Base-by-base conservation (phyloP, 1,284 basidiomycete genomes). In the Boletellus deceptivus region DNA sequence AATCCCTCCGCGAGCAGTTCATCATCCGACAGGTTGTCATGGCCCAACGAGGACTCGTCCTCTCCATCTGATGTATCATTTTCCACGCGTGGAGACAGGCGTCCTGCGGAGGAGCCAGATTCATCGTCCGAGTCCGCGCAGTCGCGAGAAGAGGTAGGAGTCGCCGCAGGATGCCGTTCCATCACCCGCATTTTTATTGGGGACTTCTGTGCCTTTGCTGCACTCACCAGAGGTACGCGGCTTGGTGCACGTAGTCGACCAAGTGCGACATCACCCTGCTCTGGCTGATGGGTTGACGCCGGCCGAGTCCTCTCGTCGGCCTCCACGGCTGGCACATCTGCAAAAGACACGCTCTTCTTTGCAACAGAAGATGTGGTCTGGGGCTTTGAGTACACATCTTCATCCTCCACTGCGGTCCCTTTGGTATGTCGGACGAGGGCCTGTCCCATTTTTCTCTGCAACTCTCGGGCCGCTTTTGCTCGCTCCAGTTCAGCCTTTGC, bases 371-470 rank as follows among this genome's bases (percentile, higher is more conserved):
- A 39, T 43, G 44, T 49, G 53, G 46, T 39, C 35, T 55, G 55
- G 60, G 50, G 27, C 48, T 40, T 43, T 17, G 24, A 14, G 14
- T 17, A 9, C 9, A 29, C 43, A 7, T 43, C 54, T 48, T 75
- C 71, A 24, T 75, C 75, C 45, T 70, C 70, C 41, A 73, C 72
- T 40, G 71, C 75, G 43, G 67, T 60, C 52, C 74, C 72, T 4
- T 72, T 68, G 42, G 79, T 60, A 52, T 76, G 77, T 46, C 68
- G 67, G 36, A 89, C 55, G 36, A 90, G 71, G 0, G 85, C 82
- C 56, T 77, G 82, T 2, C 86, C 88, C 84, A 90, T 87, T 68
- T 81, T 86, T 71, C 81, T 86, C 64, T 88, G 85, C 61, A 87
- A 71, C 51, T 83, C 83, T 50, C 76, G 78, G 3, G 77, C 73